Percentiles rank a stretch among this genome's conserved stretches.
These are phyloP conservation scores for Stenogyne calaminthoides DNA, from an alignment of 305 asterid species.

Conservation along the genomic window DNA sequence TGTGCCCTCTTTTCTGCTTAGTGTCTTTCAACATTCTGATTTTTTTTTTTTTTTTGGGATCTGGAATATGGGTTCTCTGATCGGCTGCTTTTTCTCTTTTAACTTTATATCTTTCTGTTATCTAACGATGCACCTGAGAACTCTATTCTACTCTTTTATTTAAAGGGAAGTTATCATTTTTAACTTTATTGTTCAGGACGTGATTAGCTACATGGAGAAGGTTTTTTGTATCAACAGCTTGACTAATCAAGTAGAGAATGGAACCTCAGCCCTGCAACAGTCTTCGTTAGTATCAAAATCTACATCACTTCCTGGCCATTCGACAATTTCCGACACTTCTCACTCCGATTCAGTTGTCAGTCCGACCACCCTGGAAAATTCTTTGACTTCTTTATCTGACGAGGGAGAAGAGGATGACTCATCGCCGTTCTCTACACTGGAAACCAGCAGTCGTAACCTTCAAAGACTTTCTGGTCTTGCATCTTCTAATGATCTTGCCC, in stretches of 20 bases:
- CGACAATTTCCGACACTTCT: slow-evolving; percentile 50
- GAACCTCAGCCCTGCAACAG: slow-evolving; percentile 54
- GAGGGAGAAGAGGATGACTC: slow-evolving; percentile 87
- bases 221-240: slow-evolving; percentile 65
- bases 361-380: slow-evolving; percentile 52
- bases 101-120: slow-evolving; percentile 1
- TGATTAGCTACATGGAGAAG: slow-evolving; percentile 87
- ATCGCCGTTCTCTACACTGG: slow-evolving; percentile 65
- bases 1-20: neutral
- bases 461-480: slow-evolving; percentile 58
- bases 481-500: slow-evolving; percentile 54
- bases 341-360: slow-evolving; percentile 54
- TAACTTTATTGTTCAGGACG: slow-evolving; percentile 63
- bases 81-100: neutral
- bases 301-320: slow-evolving; percentile 48
- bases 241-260: slow-evolving; percentile 62
- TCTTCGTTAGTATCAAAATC: slow-evolving; percentile 51
- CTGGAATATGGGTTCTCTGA: slow-evolving; percentile 1
- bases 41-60: slow-evolving; percentile 12
- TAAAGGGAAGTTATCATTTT: slow-evolving; percentile 20
- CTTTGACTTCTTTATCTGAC: slow-evolving; percentile 71
- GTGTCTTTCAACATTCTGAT: neutral
- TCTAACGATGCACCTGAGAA: slow-evolving; percentile 2
- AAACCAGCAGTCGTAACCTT: slow-evolving; percentile 52
- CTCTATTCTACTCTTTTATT: neutral